A percentile compares a stretch with the other conserved stretches of the same genome.
Evolutionary conservation across 2,329 filamentous ascomycete genomes (phyloP).

Genomic region (Penicillium italicum): DNA sequence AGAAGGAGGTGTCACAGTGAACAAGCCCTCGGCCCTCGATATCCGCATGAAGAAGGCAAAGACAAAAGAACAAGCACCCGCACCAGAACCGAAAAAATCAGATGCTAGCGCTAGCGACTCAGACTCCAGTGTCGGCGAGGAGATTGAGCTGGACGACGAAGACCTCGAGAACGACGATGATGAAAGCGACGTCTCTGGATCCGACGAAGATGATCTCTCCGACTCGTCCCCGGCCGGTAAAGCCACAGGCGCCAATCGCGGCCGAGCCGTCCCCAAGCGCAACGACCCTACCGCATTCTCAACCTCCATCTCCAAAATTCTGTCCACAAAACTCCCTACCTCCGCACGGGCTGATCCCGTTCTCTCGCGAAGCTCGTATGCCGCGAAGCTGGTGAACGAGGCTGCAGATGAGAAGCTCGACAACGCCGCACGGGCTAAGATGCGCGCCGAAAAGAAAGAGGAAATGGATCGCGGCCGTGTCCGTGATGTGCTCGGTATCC

Average conservation of each 20-base stretch:
- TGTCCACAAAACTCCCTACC: constrained; percentile 80
- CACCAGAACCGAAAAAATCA: constrained; percentile 16
- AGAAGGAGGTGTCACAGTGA: constrained; percentile 19
- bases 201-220: constrained; percentile 36
- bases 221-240: constrained; percentile 40
- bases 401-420: constrained; percentile 75
- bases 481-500: constrained; percentile 73
- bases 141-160: constrained; percentile 32
- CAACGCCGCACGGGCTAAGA: constrained; percentile 70
- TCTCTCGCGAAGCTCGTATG: constrained; percentile 75
- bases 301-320: constrained; percentile 87
- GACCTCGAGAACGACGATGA: constrained; percentile 30
- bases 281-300: constrained; percentile 91
- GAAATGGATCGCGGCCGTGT: constrained; percentile 83
- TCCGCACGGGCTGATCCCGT: constrained; percentile 84
- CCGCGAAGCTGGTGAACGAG: constrained; percentile 67
- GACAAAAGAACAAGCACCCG: constrained; percentile 10
- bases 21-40: constrained; percentile 10
- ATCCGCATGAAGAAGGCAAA: constrained; percentile 18
- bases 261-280: constrained; percentile 58
- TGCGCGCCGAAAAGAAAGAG: constrained; percentile 74
- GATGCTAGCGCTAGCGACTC: constrained; percentile 20
- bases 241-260: constrained; percentile 39
- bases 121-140: constrained; percentile 27
- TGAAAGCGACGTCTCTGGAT: constrained; percentile 42